Evolutionary conservation across 23 red algal genomes (phyloP), one percentile per base, ranked within the genome.

Genomic region (Gracilariopsis chorda): DNA sequence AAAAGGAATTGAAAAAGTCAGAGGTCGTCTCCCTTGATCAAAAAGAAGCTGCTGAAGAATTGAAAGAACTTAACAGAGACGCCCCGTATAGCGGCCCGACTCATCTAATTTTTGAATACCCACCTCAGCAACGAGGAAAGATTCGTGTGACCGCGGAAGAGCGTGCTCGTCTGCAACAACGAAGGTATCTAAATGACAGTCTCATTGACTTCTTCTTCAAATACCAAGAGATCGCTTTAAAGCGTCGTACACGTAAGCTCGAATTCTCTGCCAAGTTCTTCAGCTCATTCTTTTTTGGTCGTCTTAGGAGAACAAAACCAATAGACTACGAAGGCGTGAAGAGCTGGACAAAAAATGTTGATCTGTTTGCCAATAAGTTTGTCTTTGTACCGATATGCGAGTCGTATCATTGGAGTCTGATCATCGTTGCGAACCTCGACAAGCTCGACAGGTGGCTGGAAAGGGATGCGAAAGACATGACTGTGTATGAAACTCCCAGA

Each of bases 311-410:
- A 41, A 61, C 69, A 21, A 80, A 72, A 52, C 56, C 76, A n/a
- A 71, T 74, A 48, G 76, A 92, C 72, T 91, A 93, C 80, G 65
- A 93, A 62, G 71, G 82, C 51, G 90, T 97, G 21, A 76, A 61
- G 40, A 73, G 90, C 47, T 97, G 95, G 95, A 97, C 95, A 20
- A 82, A 63, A 57, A 71, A 75, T 7, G 71, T 97, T 40, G 88
- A 97, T 59, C 41, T 97, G 37, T 90, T 97, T 89, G 24, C 61
- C 7, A 88, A 77, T 25, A 62, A 97, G 27, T 93, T 85, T 41
- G 86, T 97, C 21, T 85, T 92, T 60, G 86, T 97, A 62, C 95
- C 95, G 3, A 97, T 97, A 25, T 97, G 95, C 45, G 88, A 91
- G 5, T 88, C 90, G 11, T 90, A 60, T 78, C 95, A 97, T 79